Base-by-base conservation (phyloP, 345 rosid genomes). In the Aurinia saxatilis region DNA sequence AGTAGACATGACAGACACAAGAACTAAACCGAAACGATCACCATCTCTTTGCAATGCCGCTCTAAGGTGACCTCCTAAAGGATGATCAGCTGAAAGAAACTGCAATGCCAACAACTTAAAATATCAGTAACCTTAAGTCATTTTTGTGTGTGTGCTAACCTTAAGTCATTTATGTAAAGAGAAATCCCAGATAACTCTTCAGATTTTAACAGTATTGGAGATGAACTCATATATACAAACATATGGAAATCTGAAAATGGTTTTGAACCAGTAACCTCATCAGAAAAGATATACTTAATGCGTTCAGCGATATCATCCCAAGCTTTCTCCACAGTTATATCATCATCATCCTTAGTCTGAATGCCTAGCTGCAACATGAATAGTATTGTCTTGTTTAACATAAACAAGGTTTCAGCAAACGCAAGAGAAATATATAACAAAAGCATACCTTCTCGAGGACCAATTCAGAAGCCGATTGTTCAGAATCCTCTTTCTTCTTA, bases 401-500 rank as follows among this genome's bases (percentile, higher is more conserved):
- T 0, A 25, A 11, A 7, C 30, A 46, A 34, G 25, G 15, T 17
- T n/a, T 8, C 7, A 13, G 15, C 21, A 40, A 13, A 7, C 0
- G 33, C 44, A 69, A 14, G 51, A 45, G 44, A 59, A 1, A 6
- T 7, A n/a, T 0, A 17, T 5, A 29, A 34, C 12, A 68, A 51
- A 44, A 2, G 25, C 57, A 29, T 62, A 88, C 96, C 93, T 74
- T 80, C 50, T 81, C 75, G 6, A 91, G 54, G 25, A 90, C 98
- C 78, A 80, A 71, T 80, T 91, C 81, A 38, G 91, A 91, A 68
- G 96, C 96, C 60, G 79, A 80, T 58, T 82, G 95, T 75, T 86
- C 87, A 0, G 96, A 83, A 15, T 91, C 96, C 61, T 86, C 80
- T 71, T 88, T 86, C 54, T 73, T 84, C 71, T 57, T 81, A 60